Percentiles rank a stretch among this genome's conserved stretches.
phyloP scores from a whole-genome alignment of 257 asterid species.

The Fraxinus anomala region DNA sequence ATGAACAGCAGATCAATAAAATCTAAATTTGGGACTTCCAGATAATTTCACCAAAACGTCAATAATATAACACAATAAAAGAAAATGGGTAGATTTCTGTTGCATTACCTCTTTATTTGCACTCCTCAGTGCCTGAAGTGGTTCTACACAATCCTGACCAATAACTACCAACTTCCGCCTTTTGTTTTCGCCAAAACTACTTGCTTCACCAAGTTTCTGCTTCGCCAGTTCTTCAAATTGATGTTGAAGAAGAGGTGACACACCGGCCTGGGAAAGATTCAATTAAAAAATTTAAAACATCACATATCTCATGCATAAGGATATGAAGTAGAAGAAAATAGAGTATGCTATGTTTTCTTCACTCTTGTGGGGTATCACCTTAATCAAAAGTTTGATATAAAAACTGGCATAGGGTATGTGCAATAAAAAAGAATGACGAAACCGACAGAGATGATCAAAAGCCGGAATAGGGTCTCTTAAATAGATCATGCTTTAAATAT shows the following conservation, averaged over 20 bases:
- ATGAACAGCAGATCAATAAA: not conserved
- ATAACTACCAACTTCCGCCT: conserved; percentile 66
- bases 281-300: not conserved
- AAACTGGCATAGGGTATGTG: not conserved
- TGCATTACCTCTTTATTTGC: conserved; percentile 30
- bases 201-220: conserved; percentile 39
- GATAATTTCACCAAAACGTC: not conserved
- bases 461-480: not conserved
- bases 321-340: not conserved
- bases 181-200: conserved; percentile 43
- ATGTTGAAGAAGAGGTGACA: conserved; percentile 77
- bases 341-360: not conserved
- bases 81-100: not conserved
- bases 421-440: not conserved
- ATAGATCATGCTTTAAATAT: not conserved
- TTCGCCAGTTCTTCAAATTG: conserved; percentile 61
- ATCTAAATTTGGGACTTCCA: not conserved
- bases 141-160: conserved; percentile 93
- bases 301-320: not conserved
- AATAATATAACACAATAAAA: not conserved
- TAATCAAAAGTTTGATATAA: not conserved
- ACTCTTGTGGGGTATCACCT: not conserved
- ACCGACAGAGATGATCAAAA: not conserved
- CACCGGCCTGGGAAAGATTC: conserved; percentile 44
- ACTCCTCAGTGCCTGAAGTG: conserved; percentile 83